These are phyloP conservation scores for Endocalyx cinctus DNA, from an alignment of 2,329 filamentous ascomycete species.

Conservation along the genomic window DNA sequence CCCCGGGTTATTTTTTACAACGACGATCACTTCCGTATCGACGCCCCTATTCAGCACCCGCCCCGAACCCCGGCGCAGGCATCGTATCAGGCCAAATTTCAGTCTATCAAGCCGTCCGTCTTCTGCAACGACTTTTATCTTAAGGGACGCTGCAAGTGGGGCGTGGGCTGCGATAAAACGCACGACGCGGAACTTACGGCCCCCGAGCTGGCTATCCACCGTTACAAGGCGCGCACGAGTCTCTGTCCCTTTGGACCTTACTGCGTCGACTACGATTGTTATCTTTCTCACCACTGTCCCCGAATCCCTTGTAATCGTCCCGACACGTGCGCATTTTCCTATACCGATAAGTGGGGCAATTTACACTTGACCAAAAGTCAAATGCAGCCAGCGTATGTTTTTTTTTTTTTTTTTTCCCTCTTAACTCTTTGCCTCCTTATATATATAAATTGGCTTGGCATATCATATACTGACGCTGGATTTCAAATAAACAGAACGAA, in stretches of 20 bases:
- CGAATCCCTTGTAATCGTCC: slow-evolving; percentile 20
- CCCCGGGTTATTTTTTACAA: slow-evolving; percentile 27
- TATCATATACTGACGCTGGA: no score
- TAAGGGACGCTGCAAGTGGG: slow-evolving; percentile 25
- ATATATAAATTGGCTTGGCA: no score
- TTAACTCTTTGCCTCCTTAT: no score
- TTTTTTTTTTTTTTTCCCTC: not conserved
- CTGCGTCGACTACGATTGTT: slow-evolving; percentile 29
- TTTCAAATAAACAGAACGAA: slow-evolving; percentile 16
- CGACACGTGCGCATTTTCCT: slow-evolving; percentile 23
- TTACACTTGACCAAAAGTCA: slow-evolving; percentile 27
- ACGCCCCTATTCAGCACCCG: slow-evolving; percentile 26
- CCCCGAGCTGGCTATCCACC: slow-evolving; percentile 28
- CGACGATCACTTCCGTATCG: slow-evolving; percentile 24
- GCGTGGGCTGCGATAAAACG: slow-evolving; percentile 25
- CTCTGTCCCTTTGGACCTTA: slow-evolving; percentile 26
- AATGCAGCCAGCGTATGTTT: slow-evolving; percentile 22
- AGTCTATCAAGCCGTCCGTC: slow-evolving; percentile 23
- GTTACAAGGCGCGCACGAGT: slow-evolving; percentile 31
- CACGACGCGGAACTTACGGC: slow-evolving; percentile 25
- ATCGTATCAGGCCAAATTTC: slow-evolving; percentile 28
- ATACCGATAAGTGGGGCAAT: slow-evolving; percentile 25
- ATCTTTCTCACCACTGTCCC: slow-evolving; percentile 30
- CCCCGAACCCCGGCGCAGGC: slow-evolving; percentile 24
- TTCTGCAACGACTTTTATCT: slow-evolving; percentile 32